phyloP scores from a whole-genome alignment of 1,284 basidiomycete genomes.

The Mycena citricolor region DNA sequence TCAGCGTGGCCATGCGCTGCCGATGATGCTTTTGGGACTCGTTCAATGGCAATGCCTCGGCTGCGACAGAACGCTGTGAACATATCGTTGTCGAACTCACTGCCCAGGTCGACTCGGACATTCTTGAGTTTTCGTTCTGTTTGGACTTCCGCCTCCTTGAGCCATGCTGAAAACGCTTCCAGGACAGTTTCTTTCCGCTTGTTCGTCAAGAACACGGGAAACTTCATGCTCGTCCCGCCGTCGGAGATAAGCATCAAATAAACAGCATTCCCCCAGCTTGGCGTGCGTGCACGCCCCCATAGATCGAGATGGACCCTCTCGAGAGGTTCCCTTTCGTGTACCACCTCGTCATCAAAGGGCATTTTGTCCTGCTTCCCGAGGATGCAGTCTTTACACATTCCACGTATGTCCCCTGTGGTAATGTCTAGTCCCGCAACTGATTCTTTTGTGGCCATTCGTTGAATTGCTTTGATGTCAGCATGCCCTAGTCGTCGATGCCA shows the following conservation, averaged over 20 bases:
- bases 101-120: background rate
- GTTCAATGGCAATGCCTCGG: conserved; percentile 14
- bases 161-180: background rate
- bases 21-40: conserved; percentile 19
- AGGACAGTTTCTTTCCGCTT: conserved; percentile 1
- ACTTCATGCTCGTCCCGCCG: conserved; percentile 1
- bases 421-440: no score
- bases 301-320: no score
- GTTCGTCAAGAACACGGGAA: background rate
- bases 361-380: no score
- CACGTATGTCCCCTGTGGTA: no score
- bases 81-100: conserved; percentile 9
- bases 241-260: conserved; percentile 1
- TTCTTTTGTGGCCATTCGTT: background rate
- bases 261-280: background rate
- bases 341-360: no score
- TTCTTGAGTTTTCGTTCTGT: no score
- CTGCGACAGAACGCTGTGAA: conserved; percentile 9
- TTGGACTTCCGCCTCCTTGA: background rate
- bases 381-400: no score
- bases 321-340: no score
- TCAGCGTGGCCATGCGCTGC: conserved; percentile 16
- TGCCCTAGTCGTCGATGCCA: conserved; percentile 1
- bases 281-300: background rate
- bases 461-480: background rate